Conservation (phyloP, 768 basidiomycete genomes). For the Calocybe gangraenosa region DNA sequence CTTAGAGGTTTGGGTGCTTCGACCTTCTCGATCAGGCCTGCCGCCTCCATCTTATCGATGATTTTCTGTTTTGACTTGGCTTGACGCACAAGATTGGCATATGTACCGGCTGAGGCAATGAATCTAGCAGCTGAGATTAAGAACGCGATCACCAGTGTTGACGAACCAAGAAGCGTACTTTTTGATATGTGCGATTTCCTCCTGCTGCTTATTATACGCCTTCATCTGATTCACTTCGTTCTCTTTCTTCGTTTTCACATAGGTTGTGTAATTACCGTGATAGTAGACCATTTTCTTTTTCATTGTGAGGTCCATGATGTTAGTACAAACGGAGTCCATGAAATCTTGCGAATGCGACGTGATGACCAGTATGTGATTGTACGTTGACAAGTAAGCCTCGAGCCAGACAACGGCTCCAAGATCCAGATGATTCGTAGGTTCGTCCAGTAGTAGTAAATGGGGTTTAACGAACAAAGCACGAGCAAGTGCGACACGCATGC, state of each 20-base stretch:
- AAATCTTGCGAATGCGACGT: conserved; percentile 99
- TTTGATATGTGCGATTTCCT: conserved; percentile 97
- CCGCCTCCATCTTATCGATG: conserved; percentile 99
- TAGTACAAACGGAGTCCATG: conserved; percentile 97
- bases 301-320: conserved; percentile 92
- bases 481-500: conserved; percentile 97
- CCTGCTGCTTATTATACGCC: conserved; percentile 97
- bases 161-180: conserved; percentile 52
- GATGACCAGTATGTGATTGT: conserved; percentile 98
- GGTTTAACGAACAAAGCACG: conserved; percentile 96
- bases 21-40: conserved; percentile 91
- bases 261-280: conserved; percentile 95
- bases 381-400: conserved; percentile 95
- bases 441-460: conserved; percentile 91
- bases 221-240: conserved; percentile 99
- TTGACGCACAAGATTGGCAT: conserved; percentile 97
- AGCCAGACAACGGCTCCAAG: conserved; percentile 98
- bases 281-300: conserved; percentile 95
- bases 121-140: conserved; percentile 48
- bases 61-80: conserved; percentile 99
- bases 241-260: conserved; percentile 92
- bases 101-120: conserved; percentile 99
- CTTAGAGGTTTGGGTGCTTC: conserved; percentile 68
- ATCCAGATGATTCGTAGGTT: conserved; percentile 92
- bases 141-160: not conserved